phyloP scores from a whole-genome alignment of 768 basidiomycete species.

The Tricholomella constricta region DNA sequence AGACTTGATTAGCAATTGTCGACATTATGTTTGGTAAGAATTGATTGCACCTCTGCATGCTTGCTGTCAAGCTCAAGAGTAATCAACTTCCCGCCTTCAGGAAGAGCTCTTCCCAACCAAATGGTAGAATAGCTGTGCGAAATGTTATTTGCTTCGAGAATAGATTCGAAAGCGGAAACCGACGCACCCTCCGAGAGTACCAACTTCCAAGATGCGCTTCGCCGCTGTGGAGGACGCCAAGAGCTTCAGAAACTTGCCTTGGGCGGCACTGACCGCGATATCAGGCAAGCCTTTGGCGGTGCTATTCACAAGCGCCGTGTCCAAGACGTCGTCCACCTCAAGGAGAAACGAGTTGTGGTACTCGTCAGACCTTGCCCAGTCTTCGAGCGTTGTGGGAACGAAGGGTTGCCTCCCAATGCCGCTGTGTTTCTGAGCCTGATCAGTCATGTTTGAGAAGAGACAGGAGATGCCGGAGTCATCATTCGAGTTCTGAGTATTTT shows the following conservation, averaged over 20 bases:
- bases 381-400: conserved; percentile 23
- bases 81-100: conserved; percentile 49
- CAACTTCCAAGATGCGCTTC: conserved; percentile 63
- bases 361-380: conserved; percentile 54
- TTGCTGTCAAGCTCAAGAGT: conserved; percentile 49
- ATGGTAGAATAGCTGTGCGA: conserved; percentile 42
- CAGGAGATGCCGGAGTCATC: neutral
- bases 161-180: neutral
- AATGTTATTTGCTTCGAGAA: neutral
- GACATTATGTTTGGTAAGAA: neutral
- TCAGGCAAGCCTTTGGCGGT: conserved; percentile 47
- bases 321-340: conserved; percentile 42
- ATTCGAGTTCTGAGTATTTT: neutral
- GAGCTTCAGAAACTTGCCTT: conserved; percentile 61
- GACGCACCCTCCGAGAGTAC: conserved; percentile 63
- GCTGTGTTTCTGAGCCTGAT: conserved; percentile 1
- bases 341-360: conserved; percentile 62
- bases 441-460: neutral
- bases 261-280: conserved; percentile 53
- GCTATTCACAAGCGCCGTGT: conserved; percentile 42
- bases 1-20: neutral
- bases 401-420: conserved; percentile 4
- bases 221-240: conserved; percentile 52
- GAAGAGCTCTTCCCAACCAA: conserved; percentile 48
- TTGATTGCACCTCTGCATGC: conserved; percentile 44